phyloP scores from a whole-genome alignment of 768 basidiomycete genomes.

The Collybiopsis luxurians region DNA sequence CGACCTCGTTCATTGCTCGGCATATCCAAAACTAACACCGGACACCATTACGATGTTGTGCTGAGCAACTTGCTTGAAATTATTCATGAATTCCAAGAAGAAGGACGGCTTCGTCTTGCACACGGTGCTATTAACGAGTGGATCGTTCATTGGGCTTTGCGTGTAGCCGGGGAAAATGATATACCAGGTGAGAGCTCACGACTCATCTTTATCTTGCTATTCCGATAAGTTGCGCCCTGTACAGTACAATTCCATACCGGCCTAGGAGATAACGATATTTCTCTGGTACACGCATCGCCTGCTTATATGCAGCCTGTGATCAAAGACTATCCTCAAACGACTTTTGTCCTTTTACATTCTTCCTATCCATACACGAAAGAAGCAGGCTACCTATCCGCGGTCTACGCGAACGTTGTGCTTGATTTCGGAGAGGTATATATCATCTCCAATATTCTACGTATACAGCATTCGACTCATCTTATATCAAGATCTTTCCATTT shows the following conservation, averaged over 20 bases:
- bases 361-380: constrained; percentile 80
- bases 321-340: constrained; percentile 55
- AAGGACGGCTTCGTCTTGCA: constrained; percentile 46
- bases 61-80: constrained; percentile 26
- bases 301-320: constrained; percentile 68
- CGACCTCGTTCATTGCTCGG: constrained; percentile 12
- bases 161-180: constrained; percentile 44
- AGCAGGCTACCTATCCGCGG: constrained; percentile 71
- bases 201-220: not conserved
- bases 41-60: not conserved
- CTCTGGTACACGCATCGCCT: constrained; percentile 55
- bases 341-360: constrained; percentile 69
- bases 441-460: not conserved
- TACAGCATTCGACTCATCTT: not conserved
- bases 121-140: constrained; percentile 67
- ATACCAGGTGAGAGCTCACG: constrained; percentile 62
- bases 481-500: constrained; percentile 56
- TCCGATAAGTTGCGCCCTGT: not conserved
- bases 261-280: constrained; percentile 73
- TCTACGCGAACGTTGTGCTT: constrained; percentile 72
- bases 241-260: constrained; percentile 86
- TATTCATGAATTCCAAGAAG: constrained; percentile 31
- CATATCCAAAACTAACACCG: constrained; percentile 23
- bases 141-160: constrained; percentile 54
- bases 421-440: constrained; percentile 70